Conservation (phyloP, 768 basidiomycete genomes). For the Nidularia sp. region DNA sequence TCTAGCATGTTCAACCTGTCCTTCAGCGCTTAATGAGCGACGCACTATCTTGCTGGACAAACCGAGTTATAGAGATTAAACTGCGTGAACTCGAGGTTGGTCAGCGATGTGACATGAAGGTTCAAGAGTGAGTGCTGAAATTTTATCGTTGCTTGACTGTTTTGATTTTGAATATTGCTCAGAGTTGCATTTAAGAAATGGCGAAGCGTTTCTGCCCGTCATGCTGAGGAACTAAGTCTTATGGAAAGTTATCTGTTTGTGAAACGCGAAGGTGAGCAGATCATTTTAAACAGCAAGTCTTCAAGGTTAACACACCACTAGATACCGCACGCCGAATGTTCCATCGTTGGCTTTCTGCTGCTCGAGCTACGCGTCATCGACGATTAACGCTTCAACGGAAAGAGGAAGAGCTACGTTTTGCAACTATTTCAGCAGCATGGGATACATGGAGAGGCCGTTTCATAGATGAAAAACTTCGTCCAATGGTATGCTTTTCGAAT, state of each 20-base stretch:
- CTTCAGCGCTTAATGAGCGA: constrained; percentile 42
- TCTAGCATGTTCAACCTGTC: background rate
- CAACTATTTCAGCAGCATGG: constrained; percentile 54
- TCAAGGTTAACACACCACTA: constrained; percentile 18
- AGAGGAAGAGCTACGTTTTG: constrained; percentile 58
- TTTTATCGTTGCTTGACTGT: background rate
- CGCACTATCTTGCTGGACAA: constrained; percentile 60
- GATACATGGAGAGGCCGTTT: constrained; percentile 78
- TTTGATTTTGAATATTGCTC: background rate
- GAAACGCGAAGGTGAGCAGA: constrained; percentile 64
- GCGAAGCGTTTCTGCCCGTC: constrained; percentile 56
- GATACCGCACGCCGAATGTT: constrained; percentile 68
- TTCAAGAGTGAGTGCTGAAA: constrained; percentile 23
- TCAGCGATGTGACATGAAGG: constrained; percentile 33
- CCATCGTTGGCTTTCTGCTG: constrained; percentile 61
- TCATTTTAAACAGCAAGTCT: background rate
- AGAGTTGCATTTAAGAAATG: constrained; percentile 68
- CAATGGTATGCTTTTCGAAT: constrained; percentile 42
- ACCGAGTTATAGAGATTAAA: constrained; percentile 70
- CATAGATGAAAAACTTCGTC: constrained; percentile 58
- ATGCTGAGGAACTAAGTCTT: constrained; percentile 70
- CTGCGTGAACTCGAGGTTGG: constrained; percentile 63
- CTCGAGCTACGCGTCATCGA: constrained; percentile 59
- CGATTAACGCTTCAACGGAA: constrained; percentile 54
- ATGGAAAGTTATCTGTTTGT: constrained; percentile 82